Evolutionary conservation across 2,329 filamentous ascomycete genomes (phyloP).

Genomic region (Fusarium oxysporum): DNA sequence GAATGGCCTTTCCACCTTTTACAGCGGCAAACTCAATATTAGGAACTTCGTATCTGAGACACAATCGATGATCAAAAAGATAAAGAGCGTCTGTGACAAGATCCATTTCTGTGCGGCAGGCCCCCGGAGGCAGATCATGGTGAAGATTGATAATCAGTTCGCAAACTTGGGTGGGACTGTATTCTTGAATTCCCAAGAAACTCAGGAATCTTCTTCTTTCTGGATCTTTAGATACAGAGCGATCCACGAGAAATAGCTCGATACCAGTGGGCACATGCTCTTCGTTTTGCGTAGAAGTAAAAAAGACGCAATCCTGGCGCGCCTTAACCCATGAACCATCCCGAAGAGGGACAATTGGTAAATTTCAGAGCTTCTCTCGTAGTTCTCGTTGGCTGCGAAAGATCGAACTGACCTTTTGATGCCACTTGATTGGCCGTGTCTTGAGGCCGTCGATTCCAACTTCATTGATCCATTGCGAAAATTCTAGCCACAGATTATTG

Average conservation of each 20-base stretch:
- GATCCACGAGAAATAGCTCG: neutral
- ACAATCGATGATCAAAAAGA: neutral
- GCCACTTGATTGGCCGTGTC: neutral
- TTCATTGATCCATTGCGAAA: neutral
- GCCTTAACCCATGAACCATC: neutral
- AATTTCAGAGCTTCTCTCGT: neutral
- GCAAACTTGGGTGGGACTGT: neutral
- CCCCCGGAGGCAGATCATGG: neutral
- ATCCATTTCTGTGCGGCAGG: neutral
- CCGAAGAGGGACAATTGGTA: neutral
- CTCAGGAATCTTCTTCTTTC: neutral
- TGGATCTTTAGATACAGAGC: neutral
- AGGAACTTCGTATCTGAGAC: neutral
- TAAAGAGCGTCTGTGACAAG: neutral
- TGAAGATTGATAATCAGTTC: neutral
- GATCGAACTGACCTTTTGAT: neutral
- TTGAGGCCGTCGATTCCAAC: neutral
- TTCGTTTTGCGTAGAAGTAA: fast-evolving
- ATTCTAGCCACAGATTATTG: neutral
- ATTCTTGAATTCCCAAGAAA: neutral
- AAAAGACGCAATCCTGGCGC: neutral
- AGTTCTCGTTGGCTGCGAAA: neutral
- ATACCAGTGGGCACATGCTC: neutral
- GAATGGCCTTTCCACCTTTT: neutral
- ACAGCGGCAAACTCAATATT: neutral